Conservation (phyloP, 257 asterid genomes). For the Thymus quinquecostatus region DNA sequence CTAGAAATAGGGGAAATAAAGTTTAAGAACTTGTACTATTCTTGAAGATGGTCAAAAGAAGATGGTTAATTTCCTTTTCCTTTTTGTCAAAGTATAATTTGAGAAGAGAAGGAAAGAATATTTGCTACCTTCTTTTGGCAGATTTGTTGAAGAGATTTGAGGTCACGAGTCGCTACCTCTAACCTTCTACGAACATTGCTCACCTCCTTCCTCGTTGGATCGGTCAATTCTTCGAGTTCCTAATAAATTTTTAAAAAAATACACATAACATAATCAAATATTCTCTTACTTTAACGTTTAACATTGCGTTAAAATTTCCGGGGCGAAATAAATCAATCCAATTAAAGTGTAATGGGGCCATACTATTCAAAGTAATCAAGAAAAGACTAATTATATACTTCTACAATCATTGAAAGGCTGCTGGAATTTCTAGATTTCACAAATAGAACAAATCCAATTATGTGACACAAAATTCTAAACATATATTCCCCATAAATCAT, state of each 20-base stretch:
- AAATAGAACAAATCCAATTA: neutral
- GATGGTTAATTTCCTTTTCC: neutral
- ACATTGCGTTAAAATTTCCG: too few relatives aligned
- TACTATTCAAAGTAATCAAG: neutral
- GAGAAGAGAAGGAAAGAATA: slow-evolving; percentile 18
- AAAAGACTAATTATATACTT: neutral
- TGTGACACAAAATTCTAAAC: neutral
- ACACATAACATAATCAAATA: neutral
- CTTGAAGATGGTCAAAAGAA: slow-evolving; percentile 26
- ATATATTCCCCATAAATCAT: neutral
- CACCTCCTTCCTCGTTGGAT: slow-evolving; percentile 92
- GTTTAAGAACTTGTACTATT: slow-evolving; percentile 13
- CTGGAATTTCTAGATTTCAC: neutral
- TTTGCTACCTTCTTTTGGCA: slow-evolving; percentile 81
- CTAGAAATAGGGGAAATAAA: slow-evolving; percentile 4
- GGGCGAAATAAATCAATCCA: too few relatives aligned
- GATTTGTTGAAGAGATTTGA: slow-evolving; percentile 73
- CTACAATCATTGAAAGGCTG: neutral
- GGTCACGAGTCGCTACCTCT: slow-evolving; percentile 70
- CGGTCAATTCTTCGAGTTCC: slow-evolving; percentile 87
- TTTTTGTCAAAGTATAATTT: neutral
- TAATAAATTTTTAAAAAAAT: slow-evolving; percentile 16
- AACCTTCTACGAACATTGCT: slow-evolving; percentile 65
- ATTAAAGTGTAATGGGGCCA: too few relatives aligned
- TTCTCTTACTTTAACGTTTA: neutral